phyloP scores from a whole-genome alignment of 2,329 filamentous ascomycete genomes.

The Fusarium sp. region DNA sequence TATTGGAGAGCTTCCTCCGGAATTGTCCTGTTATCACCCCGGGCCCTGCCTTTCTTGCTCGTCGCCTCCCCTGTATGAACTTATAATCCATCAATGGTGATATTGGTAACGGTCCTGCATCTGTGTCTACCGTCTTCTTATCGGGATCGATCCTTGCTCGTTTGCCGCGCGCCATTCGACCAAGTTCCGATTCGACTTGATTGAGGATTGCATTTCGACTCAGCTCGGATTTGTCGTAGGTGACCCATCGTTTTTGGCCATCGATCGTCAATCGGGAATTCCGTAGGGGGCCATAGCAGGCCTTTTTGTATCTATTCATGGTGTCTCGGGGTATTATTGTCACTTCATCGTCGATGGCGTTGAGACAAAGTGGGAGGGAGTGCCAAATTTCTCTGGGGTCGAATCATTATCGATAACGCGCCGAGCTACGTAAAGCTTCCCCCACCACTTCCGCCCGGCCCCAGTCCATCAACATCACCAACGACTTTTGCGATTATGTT shows the following conservation, averaged over 20 bases:
- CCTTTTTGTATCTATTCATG: slow-evolving; percentile 46
- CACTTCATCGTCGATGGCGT: slow-evolving; percentile 28
- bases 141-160: slow-evolving; percentile 52
- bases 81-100: slow-evolving; percentile 65
- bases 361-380: neutral
- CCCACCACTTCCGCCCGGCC: slow-evolving; percentile 40
- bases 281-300: slow-evolving; percentile 28
- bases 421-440: slow-evolving; percentile 35
- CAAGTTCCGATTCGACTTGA: slow-evolving; percentile 49
- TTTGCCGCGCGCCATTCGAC: slow-evolving; percentile 44
- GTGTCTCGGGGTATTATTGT: slow-evolving; percentile 11
- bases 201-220: slow-evolving; percentile 46
- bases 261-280: neutral
- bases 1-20: slow-evolving; percentile 68
- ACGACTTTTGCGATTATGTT: slow-evolving; percentile 41
- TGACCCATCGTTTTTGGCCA: slow-evolving; percentile 46
- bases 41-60: slow-evolving; percentile 53
- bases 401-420: slow-evolving; percentile 33
- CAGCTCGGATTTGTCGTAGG: slow-evolving; percentile 47
- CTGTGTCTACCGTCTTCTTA: slow-evolving; percentile 58
- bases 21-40: slow-evolving; percentile 56
- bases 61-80: slow-evolving; percentile 58
- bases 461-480: slow-evolving; percentile 15
- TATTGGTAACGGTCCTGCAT: slow-evolving; percentile 60
- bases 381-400: slow-evolving; percentile 12